Evolutionary conservation across 1,284 basidiomycete species (phyloP).

Genomic region (Ceratobasidium sp.): DNA sequence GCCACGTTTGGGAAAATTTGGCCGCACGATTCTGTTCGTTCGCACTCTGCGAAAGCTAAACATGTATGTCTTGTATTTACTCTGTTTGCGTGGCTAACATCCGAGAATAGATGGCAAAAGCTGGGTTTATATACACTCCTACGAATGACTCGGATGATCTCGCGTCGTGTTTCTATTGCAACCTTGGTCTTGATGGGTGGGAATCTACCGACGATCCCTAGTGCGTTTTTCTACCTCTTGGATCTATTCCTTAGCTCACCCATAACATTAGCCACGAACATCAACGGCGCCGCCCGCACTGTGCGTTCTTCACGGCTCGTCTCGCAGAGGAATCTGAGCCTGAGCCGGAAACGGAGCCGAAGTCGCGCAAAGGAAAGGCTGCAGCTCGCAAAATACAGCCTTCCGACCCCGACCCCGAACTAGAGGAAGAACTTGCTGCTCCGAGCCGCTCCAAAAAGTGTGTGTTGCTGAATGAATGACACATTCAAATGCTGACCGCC

Average conservation of each 20-base stretch:
- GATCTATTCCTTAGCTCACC: background rate
- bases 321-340: background rate
- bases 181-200: slow-evolving; percentile 61
- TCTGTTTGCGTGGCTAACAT: background rate
- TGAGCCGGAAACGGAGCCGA: slow-evolving; percentile 21
- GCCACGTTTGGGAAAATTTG: slow-evolving; percentile 61
- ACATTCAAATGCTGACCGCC: background rate
- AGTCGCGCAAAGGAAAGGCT: slow-evolving; percentile 26
- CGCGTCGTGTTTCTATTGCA: slow-evolving; percentile 60
- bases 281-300: slow-evolving; percentile 42
- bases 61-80: slow-evolving; percentile 54
- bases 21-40: slow-evolving; percentile 59
- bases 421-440: slow-evolving; percentile 12
- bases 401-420: slow-evolving; percentile 14
- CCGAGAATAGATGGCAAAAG: slow-evolving; percentile 57
- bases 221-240: slow-evolving; percentile 46
- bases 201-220: slow-evolving; percentile 61
- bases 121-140: slow-evolving; percentile 61
- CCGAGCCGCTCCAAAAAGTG: background rate
- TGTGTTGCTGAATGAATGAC: background rate
- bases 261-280: slow-evolving; percentile 35
- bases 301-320: slow-evolving; percentile 45
- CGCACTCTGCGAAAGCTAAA: slow-evolving; percentile 57
- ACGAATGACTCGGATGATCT: slow-evolving; percentile 50
- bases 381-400: slow-evolving; percentile 18